Evolutionary conservation across 2,329 filamentous ascomycete genomes (phyloP).

Genomic region (Verticillium klebahnii): DNA sequence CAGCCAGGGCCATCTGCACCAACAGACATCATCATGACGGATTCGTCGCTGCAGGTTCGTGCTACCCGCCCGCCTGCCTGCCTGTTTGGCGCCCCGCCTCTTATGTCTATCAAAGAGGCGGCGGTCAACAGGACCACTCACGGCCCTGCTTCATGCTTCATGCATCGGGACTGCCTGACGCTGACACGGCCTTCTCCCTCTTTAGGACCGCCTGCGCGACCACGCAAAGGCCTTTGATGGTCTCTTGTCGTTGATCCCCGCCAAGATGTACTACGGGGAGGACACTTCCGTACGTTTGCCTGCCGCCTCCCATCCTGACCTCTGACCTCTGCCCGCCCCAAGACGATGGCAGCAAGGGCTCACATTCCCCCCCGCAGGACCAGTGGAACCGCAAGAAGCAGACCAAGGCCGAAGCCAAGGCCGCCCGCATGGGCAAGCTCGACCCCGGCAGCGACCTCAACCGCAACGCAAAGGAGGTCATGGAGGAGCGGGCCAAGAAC

Average conservation of each 20-base stretch:
- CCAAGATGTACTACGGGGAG: slow-evolving; percentile 85
- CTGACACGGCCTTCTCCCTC: background rate
- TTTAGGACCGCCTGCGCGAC: slow-evolving; percentile 16
- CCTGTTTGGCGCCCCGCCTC: slow-evolving; percentile 7
- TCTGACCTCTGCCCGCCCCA: background rate
- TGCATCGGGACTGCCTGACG: background rate
- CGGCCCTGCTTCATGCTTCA: background rate
- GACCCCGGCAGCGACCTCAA: slow-evolving; percentile 82
- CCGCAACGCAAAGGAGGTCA: slow-evolving; percentile 81
- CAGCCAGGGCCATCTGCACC: background rate
- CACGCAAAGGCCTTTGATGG: slow-evolving; percentile 78
- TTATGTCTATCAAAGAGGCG: slow-evolving; percentile 1
- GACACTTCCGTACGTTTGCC: slow-evolving; percentile 68
- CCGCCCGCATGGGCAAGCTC: slow-evolving; percentile 81
- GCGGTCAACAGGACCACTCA: slow-evolving; percentile 5
- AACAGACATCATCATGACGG: slow-evolving; percentile 29
- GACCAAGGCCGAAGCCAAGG: slow-evolving; percentile 80
- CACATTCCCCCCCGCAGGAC: slow-evolving; percentile 49
- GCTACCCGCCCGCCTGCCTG: slow-evolving; percentile 10
- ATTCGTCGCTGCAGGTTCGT: slow-evolving; percentile 43
- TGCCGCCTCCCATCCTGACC: background rate
- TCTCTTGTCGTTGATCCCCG: slow-evolving; percentile 80
- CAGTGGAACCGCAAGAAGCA: slow-evolving; percentile 97
- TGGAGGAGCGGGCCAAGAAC: slow-evolving; percentile 73
- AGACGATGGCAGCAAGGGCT: background rate